These are phyloP conservation scores for Chamaecrista fasciculata DNA, from an alignment of 306 rosid genomes.

Conservation along the genomic window DNA sequence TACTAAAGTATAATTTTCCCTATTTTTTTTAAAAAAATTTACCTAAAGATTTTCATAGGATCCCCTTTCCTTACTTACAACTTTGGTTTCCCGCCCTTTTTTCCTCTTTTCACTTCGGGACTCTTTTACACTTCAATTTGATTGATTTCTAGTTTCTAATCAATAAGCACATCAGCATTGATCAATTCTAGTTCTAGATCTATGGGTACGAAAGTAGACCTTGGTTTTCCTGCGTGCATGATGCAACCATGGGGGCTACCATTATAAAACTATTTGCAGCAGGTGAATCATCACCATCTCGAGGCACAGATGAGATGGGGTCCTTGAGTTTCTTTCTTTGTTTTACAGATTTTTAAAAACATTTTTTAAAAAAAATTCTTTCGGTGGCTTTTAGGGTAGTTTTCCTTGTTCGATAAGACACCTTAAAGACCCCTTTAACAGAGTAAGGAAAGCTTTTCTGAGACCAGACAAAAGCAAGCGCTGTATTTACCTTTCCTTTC, in stretches of 20 bases:
- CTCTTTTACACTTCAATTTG: slow-evolving; percentile 10
- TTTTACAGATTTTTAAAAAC: not conserved
- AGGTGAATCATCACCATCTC: slow-evolving; percentile 17
- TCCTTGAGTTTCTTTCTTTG: slow-evolving; percentile 19
- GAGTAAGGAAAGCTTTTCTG: slow-evolving; percentile 15
- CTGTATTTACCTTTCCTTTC: not conserved
- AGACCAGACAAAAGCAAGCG: slow-evolving; percentile 33
- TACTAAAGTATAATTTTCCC: too few relatives aligned
- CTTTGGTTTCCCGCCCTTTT: slow-evolving; percentile 13
- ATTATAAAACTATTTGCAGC: not conserved
- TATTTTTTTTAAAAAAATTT: too few relatives aligned
- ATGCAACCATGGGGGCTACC: not conserved
- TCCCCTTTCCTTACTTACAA: not conserved
- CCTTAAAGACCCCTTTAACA: not conserved
- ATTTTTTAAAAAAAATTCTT: not conserved
- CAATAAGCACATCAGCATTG: slow-evolving; percentile 12
- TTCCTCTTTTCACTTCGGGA: slow-evolving; percentile 8
- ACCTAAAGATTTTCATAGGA: not conserved
- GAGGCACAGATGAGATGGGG: not conserved
- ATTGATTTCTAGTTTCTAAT: not conserved
- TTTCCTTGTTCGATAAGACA: slow-evolving; percentile 18
- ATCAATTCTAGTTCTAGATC: slow-evolving; percentile 1
- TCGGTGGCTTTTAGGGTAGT: slow-evolving; percentile 2
- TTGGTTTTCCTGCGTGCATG: not conserved
- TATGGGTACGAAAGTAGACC: not conserved